Conservation (phyloP, 2,329 filamentous ascomycete species). For the Alternaria infectoria region DNA sequence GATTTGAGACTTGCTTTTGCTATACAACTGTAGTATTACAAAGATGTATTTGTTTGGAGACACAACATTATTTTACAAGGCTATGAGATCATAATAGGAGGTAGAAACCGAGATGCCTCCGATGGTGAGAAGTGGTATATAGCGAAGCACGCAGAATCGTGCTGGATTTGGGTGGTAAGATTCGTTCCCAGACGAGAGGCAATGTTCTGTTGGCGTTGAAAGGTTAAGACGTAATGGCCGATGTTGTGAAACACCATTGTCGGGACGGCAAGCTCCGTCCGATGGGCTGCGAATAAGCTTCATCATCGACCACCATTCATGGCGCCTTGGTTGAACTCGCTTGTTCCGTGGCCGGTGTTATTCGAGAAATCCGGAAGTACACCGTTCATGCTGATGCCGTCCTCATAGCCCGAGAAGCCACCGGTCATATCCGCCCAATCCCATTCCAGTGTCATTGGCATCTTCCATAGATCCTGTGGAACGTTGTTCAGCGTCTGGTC, state of each 20-base stretch:
- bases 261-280: background rate
- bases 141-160: background rate
- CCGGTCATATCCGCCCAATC: conserved; percentile 67
- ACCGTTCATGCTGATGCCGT: conserved; percentile 48
- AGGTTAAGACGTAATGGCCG: background rate
- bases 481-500: conserved; percentile 78
- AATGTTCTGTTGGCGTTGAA: background rate
- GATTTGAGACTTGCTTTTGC: background rate
- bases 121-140: background rate
- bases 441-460: conserved; percentile 97
- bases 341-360: conserved; percentile 36
- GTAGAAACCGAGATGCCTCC: background rate
- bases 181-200: background rate
- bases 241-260: background rate
- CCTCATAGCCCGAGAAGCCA: conserved; percentile 43
- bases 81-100: background rate
- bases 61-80: background rate
- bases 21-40: background rate
- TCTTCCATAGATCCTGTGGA: conserved; percentile 90
- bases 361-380: conserved; percentile 44
- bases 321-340: conserved; percentile 40
- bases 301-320: conserved; percentile 40
- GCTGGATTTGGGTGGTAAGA: background rate
- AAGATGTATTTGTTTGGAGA: background rate
- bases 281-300: background rate